These are phyloP conservation scores for Gamarada debralockiae DNA, from an alignment of 495 filamentous ascomycete genomes.

Conservation along the genomic window DNA sequence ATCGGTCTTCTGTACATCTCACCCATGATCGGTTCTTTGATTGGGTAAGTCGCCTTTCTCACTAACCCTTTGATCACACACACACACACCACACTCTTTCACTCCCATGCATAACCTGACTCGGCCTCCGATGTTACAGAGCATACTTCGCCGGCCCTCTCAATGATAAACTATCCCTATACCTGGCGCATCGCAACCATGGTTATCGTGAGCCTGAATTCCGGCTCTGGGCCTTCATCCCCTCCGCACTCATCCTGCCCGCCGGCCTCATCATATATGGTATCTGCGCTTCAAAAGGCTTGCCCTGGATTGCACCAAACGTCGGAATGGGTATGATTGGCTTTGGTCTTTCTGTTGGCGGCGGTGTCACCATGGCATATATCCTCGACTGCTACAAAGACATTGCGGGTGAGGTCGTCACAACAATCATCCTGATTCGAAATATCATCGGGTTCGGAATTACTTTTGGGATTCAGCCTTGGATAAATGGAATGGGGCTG, in stretches of 20 bases:
- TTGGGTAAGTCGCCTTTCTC: constrained; percentile 25
- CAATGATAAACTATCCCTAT: constrained; percentile 35
- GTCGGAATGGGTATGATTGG: constrained; percentile 28
- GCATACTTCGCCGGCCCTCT: constrained; percentile 32
- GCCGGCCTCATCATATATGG: constrained; percentile 36
- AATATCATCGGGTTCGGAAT: constrained; percentile 32
- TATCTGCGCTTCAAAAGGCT: constrained; percentile 25
- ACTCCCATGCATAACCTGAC: not conserved
- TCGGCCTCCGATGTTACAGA: too few species aligned
- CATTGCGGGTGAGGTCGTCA: constrained; percentile 31
- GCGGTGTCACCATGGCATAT: constrained; percentile 29
- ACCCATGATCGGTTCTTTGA: constrained; percentile 32
- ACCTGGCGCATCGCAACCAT: constrained; percentile 32
- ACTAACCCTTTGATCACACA: not conserved
- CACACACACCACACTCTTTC: not conserved
- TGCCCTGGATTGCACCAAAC: constrained; percentile 28
- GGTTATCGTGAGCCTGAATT: constrained; percentile 41
- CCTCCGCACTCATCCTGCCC: constrained; percentile 23
- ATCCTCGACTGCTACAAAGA: constrained; percentile 35
- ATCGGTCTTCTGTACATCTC: constrained; percentile 35
- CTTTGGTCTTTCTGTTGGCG: constrained; percentile 28
- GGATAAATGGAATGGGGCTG: constrained; percentile 31
- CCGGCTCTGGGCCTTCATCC: constrained; percentile 28
- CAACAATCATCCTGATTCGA: constrained; percentile 30
- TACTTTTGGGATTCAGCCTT: constrained; percentile 30